These are phyloP conservation scores for Phialophora chinensis DNA, from an alignment of 2,329 filamentous ascomycete species.

Conservation along the genomic window DNA sequence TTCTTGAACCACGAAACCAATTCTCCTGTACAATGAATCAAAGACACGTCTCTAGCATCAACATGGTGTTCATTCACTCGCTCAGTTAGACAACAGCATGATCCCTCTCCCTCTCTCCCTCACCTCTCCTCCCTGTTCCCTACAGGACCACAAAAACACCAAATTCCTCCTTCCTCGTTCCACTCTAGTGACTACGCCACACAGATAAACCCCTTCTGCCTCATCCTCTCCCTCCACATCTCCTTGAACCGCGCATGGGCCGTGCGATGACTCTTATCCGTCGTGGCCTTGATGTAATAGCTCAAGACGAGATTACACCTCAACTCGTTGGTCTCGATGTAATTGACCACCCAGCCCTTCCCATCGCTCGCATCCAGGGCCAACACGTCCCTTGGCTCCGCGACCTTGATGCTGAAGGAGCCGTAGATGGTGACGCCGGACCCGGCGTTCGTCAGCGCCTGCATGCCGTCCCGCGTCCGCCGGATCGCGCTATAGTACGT, in stretches of 20 bases:
- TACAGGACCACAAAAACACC: too few species aligned
- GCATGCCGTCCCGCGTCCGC: slow-evolving; percentile 30
- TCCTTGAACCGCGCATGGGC: slow-evolving; percentile 35
- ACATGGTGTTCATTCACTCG: background rate
- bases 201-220: slow-evolving; percentile 22
- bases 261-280: slow-evolving; percentile 32
- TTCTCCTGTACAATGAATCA: too few species aligned
- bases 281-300: slow-evolving; percentile 35
- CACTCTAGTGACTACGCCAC: background rate
- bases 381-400: slow-evolving; percentile 4
- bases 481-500: slow-evolving; percentile 32
- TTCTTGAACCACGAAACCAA: too few species aligned
- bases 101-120: background rate
- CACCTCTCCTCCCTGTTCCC: too few species aligned
- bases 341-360: slow-evolving; percentile 26
- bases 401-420: slow-evolving; percentile 25
- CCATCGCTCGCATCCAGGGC: slow-evolving; percentile 10
- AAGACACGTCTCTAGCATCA: too few species aligned
- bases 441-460: slow-evolving; percentile 37
- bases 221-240: slow-evolving; percentile 31
- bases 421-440: slow-evolving; percentile 36
- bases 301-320: slow-evolving; percentile 32
- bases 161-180: too few species aligned
- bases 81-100: background rate
- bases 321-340: slow-evolving; percentile 33